A percentile compares a stretch with the other conserved stretches of the same genome.
phyloP scores from a whole-genome alignment of 371 early-diverging fungal genomes.

The Mortierella polycephala region DNA sequence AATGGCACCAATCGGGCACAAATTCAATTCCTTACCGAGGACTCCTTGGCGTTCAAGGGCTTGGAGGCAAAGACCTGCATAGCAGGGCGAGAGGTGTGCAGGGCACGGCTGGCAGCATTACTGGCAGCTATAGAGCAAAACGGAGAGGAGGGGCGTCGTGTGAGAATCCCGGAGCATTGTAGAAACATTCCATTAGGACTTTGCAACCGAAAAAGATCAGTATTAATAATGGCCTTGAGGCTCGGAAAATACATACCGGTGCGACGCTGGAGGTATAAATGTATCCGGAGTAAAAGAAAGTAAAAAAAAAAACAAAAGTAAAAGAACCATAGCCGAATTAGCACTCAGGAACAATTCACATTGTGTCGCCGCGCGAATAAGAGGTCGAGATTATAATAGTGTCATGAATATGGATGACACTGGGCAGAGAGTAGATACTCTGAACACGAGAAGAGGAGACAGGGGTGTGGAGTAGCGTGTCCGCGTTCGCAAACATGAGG shows the following conservation, averaged over 20 bases:
- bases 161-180: slow-evolving; percentile 27
- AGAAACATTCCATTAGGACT: too few relatives aligned
- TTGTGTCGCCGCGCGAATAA: neutral
- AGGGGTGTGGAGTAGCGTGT: neutral
- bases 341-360: neutral
- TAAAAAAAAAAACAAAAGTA: neutral
- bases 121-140: slow-evolving; percentile 32
- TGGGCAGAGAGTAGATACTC: neutral
- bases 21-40: slow-evolving; percentile 59
- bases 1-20: too few relatives aligned
- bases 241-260: slow-evolving; percentile 35
- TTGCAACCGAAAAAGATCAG: too few relatives aligned
- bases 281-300: neutral
- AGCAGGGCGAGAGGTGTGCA: slow-evolving; percentile 73
- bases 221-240: neutral
- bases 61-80: slow-evolving; percentile 77
- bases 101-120: slow-evolving; percentile 58
- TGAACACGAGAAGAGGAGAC: neutral
- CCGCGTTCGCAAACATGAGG: neutral
- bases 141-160: neutral
- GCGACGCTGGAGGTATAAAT: slow-evolving; percentile 27
- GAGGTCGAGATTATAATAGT: neutral
- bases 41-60: slow-evolving; percentile 78
- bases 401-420: neutral
- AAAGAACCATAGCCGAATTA: neutral